Evolutionary conservation across 106 monocot genomes (phyloP), one percentile per base, ranked within the genome.

Genomic region (Apostasia ramifera): DNA sequence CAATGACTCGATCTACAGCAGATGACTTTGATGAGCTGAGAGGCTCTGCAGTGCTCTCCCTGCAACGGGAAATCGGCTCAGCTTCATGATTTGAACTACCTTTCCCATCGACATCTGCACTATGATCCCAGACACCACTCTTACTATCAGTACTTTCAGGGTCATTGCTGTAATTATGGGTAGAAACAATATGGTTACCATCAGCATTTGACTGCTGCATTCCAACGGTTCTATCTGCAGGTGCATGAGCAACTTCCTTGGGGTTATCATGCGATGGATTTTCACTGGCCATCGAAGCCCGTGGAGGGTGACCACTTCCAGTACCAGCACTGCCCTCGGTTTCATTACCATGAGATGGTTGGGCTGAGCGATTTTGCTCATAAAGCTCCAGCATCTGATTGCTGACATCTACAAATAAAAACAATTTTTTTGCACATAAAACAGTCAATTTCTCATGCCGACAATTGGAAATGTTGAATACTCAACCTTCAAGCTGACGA

Each of bases 341-440:
- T 69, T 82, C 84, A 74, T 70, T 84, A 42, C 78, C 78, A 50
- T 79, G 72, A 41, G 82, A 68, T 46, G 71, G 59, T 64, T 72
- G 77, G 5, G 66, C 57, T 40, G 82, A 9, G 12, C 80, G 82
- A 50, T 83, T 89, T 72, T 85, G 82, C 54, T 89, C 85, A 74
- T 89, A 89, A 3, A 89, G 74, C 42, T 89, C 88, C 75, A 88
- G 41, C 81, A 88, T 88, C 69, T 88, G 88, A 73, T 84, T 88
- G 88, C 88, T 88, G 63, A 88, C 81, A 68, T 88, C 88, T 88
- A 75, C 70, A 74, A 67, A 39, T 50, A 63, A 73, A 53, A 72
- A 62, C 50, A 68, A 67, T 47, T 55, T 40, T 54, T 37, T 47
- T 60, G 40, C 53, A 56, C 52, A 8, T 2, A 37, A 57, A 74